Base-by-base conservation (phyloP, 371 early-diverging fungal species). In the Actinomucor elegans region DNA sequence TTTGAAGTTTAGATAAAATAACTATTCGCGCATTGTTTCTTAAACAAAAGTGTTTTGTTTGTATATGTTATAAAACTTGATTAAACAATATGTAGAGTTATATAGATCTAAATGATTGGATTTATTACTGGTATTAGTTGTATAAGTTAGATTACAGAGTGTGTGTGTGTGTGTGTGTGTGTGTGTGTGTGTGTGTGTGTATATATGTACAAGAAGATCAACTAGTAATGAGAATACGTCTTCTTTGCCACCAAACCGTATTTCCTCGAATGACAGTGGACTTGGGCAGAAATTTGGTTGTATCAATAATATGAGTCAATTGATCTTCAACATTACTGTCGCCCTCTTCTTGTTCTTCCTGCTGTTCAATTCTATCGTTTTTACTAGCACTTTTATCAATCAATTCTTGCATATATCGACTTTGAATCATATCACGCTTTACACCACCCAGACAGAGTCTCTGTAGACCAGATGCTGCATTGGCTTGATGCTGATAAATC, bases 211-310 rank as follows among this genome's bases (percentile, higher is more conserved):
- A n/a, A n/a, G n/a, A n/a, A n/a, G n/a, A n/a, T n/a, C n/a, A n/a
- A n/a, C n/a, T n/a, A n/a, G 32, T 6, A 23, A 20, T 47, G 5
- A 34, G 17, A 26, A 47, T 38, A 15, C 55, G 67, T 26, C 62
- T 59, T 38, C 73, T 64, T 54, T 73, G 66, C 77, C 73, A 77
- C 73, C 77, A 77, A 36, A 77, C 57, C 2, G 73, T 66, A 36
- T 53, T 71, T 48, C 69, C 73, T 46, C 71, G 54, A 44, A 77
- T 62, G 11, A 73, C 67, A 23, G 64, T 68, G 15, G 55, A 48
- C 48, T 66, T 76, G 47, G 63, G 66, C 57, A 66, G 59, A 46
- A 67, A 60, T 32, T 59, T 51, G 12, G 59, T 52, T 33, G 66
- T 54, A 29, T 54, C 43, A 17, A 43, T 48, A 23, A 51, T 34